Evolutionary conservation across 805 yeast genomes (phyloP), one percentile per base, ranked within the genome.

Genomic region (Kuraishia piskuri): DNA sequence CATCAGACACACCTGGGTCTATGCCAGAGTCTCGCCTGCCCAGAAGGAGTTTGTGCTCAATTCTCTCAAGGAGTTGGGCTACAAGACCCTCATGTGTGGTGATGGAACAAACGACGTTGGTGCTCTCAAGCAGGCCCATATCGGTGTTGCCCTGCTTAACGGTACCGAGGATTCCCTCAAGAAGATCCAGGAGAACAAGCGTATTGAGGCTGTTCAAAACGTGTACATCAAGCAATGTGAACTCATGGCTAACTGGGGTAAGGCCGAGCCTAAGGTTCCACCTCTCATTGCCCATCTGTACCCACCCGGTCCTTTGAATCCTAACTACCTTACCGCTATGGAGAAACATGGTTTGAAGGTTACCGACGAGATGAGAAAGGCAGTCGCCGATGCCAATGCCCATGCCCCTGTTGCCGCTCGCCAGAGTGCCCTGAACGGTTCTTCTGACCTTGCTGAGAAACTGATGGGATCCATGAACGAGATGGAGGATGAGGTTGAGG

Each of bases 31-130:
- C 31, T 92, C 98, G 6, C 99, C 99, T 46, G 65, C 86, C 23
- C 99, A 94, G 73, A 94, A 94, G 72, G 99, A 94, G 71, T 90
- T 86, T 60, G 84, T 94, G 61, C 76, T 94, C 63, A 85, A 83
- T 57, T 80, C 90, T 44, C 80, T 89, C 68, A 94, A 92, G 69
- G 84, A 82, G 57, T 78, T 89, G 67, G 97, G 97, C 23, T 94
- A 92, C 71, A 86, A 82, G 65, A 94, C 98, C 22, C 78, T 94
- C 62, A 94, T 94, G 99, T 94, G 99, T 72, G 99, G 99, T 77
- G 99, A 94, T 72, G 99, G 99, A 72, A 94, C 99, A n/a, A 94
- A 94, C 67, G 99, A 94, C 76, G 99, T 94, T 51, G 99, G 99
- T 70, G 99, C 99, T 53, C 80, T 94, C 72, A 94, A 94, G 70